Evolutionary conservation across 306 rosid species (phyloP).

Genomic region (Abrus precatorius): DNA sequence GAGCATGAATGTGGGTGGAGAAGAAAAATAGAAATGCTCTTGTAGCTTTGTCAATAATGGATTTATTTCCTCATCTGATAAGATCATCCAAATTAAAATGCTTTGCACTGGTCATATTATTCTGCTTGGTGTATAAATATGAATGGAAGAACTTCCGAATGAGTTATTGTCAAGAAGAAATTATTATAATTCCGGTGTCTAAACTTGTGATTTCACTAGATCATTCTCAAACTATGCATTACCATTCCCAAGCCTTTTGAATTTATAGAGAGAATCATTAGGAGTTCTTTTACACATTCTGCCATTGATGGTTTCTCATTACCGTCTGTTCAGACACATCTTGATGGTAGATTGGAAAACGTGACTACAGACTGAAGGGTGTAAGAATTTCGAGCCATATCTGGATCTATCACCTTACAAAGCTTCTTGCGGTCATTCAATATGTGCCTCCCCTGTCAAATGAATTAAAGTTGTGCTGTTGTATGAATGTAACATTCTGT

Average conservation of each 20-base stretch:
- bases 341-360: conserved; percentile 93
- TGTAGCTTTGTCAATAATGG: conserved; percentile 32
- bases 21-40: conserved; percentile 40
- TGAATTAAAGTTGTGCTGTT: not conserved
- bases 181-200: conserved; percentile 33
- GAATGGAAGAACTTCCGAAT: conserved; percentile 33
- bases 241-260: conserved; percentile 74
- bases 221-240: conserved; percentile 71
- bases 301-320: conserved; percentile 85
- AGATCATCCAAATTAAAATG: conserved; percentile 48
- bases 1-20: not conserved
- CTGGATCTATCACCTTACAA: conserved; percentile 85
- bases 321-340: conserved; percentile 86
- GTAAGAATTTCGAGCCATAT: conserved; percentile 77
- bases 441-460: conserved; percentile 74
- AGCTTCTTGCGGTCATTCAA: conserved; percentile 83
- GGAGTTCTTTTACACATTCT: conserved; percentile 85
- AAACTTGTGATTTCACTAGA: conserved; percentile 48
- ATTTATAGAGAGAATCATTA: conserved; percentile 71
- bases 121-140: conserved; percentile 45
- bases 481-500: not conserved
- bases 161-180: conserved; percentile 41
- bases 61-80: conserved; percentile 43
- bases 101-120: conserved; percentile 27
- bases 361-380: conserved; percentile 80